Evolutionary conservation across 2,329 filamentous ascomycete species (phyloP).

Genomic region (Colletotrichum noveboracense): DNA sequence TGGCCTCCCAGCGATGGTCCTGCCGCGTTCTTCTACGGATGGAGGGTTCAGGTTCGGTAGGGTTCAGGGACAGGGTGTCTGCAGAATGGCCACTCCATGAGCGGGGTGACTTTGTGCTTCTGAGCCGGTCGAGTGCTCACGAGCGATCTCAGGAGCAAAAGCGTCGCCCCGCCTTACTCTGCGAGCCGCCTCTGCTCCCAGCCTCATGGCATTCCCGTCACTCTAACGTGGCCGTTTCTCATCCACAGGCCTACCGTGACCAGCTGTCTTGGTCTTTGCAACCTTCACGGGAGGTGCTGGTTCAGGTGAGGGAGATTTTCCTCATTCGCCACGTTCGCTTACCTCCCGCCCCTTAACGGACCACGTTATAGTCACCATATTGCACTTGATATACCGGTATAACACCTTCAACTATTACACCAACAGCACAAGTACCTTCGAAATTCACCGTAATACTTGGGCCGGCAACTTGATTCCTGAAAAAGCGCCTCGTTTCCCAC

Average conservation of each 20-base stretch:
- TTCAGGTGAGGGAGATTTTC: neutral
- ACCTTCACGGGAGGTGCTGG: neutral
- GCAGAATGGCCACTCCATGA: neutral
- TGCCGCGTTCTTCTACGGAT: neutral
- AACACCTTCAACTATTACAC: neutral
- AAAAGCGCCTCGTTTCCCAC: neutral
- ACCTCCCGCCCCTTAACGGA: neutral
- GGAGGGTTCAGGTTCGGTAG: neutral
- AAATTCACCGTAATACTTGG: neutral
- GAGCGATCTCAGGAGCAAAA: neutral
- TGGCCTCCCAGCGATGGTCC: neutral
- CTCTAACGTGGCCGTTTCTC: neutral
- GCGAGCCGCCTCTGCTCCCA: neutral
- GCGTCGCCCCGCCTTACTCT: neutral
- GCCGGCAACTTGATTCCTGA: neutral
- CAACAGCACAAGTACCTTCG: neutral
- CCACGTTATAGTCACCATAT: slow-evolving; percentile 3
- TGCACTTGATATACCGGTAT: slow-evolving; percentile 11
- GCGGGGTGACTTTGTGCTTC: neutral
- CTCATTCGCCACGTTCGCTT: slow-evolving; percentile 11
- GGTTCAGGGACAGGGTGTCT: neutral
- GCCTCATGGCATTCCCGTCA: neutral
- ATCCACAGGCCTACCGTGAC: neutral
- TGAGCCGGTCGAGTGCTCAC: neutral
- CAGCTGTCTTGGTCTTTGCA: neutral